A percentile compares a stretch with the other conserved stretches of the same genome.
Evolutionary conservation across 139 green algal genomes (phyloP).

Genomic region (Auxenochlorella protothecoides): DNA sequence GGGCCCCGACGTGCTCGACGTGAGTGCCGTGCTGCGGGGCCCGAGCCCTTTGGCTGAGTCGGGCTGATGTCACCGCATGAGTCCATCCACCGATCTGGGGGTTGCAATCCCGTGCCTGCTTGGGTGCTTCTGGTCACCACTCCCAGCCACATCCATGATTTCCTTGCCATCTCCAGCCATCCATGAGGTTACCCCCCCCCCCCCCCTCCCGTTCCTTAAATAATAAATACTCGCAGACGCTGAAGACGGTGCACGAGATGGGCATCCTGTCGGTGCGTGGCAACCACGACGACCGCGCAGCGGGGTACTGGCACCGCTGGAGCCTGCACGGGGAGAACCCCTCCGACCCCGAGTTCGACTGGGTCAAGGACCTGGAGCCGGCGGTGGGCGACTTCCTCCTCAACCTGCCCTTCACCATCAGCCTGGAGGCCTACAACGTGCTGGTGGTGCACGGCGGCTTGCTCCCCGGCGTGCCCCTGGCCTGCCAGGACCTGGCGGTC

Average conservation of each 20-base stretch:
- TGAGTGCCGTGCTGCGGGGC: not conserved
- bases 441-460: conserved; percentile 36
- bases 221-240: too few relatives aligned
- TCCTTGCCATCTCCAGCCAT: not conserved
- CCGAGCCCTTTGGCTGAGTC: too few relatives aligned
- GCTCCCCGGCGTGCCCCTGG: conserved; percentile 27
- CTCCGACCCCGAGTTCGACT: not conserved
- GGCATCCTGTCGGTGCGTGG: conserved; percentile 12
- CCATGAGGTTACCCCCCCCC: not conserved
- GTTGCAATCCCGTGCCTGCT: too few relatives aligned
- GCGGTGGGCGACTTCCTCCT: not conserved
- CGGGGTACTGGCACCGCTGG: too few relatives aligned
- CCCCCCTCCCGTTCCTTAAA: not conserved
- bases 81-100: too few relatives aligned
- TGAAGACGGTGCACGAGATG: too few relatives aligned
- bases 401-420: conserved; percentile 13
- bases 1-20: conserved; percentile 1
- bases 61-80: too few relatives aligned
- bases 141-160: too few relatives aligned
- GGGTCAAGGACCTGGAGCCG: not conserved
- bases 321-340: not conserved
- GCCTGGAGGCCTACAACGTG: conserved; percentile 1
- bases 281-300: conserved; percentile 28
- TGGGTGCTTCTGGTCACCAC: too few relatives aligned
- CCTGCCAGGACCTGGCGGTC: conserved; percentile 29